Evolutionary conservation across 75 land plant species (phyloP), one percentile per base, ranked within the genome.

Genomic region (Ceratopteris richardii): DNA sequence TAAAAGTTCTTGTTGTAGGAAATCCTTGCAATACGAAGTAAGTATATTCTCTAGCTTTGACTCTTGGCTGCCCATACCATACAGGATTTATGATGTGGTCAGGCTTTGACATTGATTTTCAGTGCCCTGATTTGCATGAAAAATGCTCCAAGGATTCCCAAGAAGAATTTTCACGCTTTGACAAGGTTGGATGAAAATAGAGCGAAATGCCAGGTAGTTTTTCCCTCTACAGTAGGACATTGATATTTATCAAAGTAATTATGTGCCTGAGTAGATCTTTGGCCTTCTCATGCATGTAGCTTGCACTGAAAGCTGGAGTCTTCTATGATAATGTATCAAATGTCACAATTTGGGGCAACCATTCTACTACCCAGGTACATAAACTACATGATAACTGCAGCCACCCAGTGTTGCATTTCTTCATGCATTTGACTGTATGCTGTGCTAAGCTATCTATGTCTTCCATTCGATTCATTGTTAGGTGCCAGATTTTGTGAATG

Each of bases 21-120:
- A 92, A 92, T 52, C 98, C 98, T 36, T 92, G 98, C 79, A 93
- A 93, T 57, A 93, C 98, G 46, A 93, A 93, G 94, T 88, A 68
- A 61, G 75, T 23, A 29, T 16, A 46, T n/a, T 17, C 9, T 33
- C 9, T 3, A 9, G 9, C 37, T 9, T 4, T 33, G 9, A 23
- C 36, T 21, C 66, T 50, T 66, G 85, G 94, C n/a, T n/a, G n/a
- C n/a, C n/a, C n/a, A n/a, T n/a, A n/a, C n/a, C n/a, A n/a, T n/a
- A n/a, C n/a, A n/a, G n/a, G n/a, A n/a, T n/a, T n/a, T n/a, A n/a
- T n/a, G n/a, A n/a, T n/a, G n/a, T n/a, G n/a, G n/a, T n/a, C n/a
- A n/a, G n/a, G n/a, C 9, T 33, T 33, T 3, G 37, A 33, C 37
- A 3, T 4, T 33, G 9, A 23, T 48, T 21, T 66, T 50, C 70